Percentiles rank a stretch among this genome's conserved stretches.
Conservation (phyloP, 768 basidiomycete species). For the Hygrocybe punicea region DNA sequence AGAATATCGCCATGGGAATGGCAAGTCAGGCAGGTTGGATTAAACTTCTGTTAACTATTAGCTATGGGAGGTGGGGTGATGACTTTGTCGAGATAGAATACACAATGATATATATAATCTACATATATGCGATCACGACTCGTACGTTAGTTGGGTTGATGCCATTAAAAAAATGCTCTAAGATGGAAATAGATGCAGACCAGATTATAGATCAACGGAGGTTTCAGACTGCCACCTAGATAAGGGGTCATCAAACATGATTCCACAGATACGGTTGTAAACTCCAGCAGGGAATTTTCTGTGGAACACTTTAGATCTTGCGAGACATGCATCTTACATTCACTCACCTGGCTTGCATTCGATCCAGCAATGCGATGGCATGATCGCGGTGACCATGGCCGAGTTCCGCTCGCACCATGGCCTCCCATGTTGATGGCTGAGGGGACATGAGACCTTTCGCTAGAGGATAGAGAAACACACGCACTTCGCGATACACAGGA, state of each 20-base stretch:
- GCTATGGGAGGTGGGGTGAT: background rate
- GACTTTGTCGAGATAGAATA: background rate
- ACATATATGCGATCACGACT: too few species aligned
- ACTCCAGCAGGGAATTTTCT: constrained; percentile 79
- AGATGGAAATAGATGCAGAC: background rate
- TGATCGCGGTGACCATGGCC: constrained; percentile 67
- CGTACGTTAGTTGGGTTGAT: too few species aligned
- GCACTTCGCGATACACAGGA: constrained; percentile 81
- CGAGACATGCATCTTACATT: background rate
- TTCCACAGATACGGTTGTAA: constrained; percentile 73
- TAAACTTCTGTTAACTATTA: background rate
- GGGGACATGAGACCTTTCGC: constrained; percentile 7
- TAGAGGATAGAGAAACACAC: constrained; percentile 19
- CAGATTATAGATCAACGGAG: constrained; percentile 9
- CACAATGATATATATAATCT: too few species aligned
- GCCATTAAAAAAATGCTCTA: too few species aligned
- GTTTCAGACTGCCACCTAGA: constrained; percentile 27
- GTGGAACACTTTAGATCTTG: constrained; percentile 10
- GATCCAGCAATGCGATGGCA: constrained; percentile 65
- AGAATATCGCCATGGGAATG: background rate
- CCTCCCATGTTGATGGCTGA: constrained; percentile 90
- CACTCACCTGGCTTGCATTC: constrained; percentile 68
- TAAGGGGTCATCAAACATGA: constrained; percentile 68
- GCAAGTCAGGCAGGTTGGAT: constrained; percentile 4
- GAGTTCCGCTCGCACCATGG: constrained; percentile 91